Evolutionary conservation across 208 protist species (phyloP).

Genomic region (Porcisia hertigi): DNA sequence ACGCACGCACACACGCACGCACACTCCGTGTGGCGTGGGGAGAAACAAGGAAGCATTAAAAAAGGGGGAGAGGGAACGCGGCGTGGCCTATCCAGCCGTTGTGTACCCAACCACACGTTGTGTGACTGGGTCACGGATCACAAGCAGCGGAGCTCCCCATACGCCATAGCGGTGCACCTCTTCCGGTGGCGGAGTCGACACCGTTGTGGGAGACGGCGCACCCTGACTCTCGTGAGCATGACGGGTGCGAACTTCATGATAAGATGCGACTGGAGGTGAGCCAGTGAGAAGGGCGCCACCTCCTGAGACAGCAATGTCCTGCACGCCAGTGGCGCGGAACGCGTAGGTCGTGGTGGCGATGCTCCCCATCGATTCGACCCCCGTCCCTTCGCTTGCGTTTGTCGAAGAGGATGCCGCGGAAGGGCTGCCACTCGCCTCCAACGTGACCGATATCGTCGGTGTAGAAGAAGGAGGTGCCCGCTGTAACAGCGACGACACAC

Average conservation of each 20-base stretch:
- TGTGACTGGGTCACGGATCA: constrained; percentile 38
- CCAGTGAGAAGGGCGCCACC: background rate
- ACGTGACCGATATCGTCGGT: background rate
- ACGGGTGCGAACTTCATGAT: constrained; percentile 11
- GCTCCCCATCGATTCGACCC: background rate
- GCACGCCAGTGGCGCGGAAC: constrained; percentile 6
- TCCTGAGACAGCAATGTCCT: constrained; percentile 7
- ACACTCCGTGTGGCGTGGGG: background rate
- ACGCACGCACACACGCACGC: too few relatives aligned
- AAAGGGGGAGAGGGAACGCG: background rate
- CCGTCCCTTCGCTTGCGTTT: background rate
- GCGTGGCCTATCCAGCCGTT: background rate
- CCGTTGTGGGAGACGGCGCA: background rate
- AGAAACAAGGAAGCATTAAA: background rate
- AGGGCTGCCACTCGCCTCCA: background rate
- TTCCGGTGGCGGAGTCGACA: background rate
- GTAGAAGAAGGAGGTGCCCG: constrained; percentile 8
- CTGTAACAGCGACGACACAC: constrained; percentile 20
- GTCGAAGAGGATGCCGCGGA: background rate
- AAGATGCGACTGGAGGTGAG: constrained; percentile 41
- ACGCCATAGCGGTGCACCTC: constrained; percentile 19
- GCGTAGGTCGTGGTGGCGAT: background rate
- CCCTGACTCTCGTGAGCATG: background rate
- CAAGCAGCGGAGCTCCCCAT: constrained; percentile 31
- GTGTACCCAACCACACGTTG: constrained; percentile 45